These are phyloP conservation scores for Hypocrella siamensis DNA, from an alignment of 2,329 filamentous ascomycete species.

Conservation along the genomic window DNA sequence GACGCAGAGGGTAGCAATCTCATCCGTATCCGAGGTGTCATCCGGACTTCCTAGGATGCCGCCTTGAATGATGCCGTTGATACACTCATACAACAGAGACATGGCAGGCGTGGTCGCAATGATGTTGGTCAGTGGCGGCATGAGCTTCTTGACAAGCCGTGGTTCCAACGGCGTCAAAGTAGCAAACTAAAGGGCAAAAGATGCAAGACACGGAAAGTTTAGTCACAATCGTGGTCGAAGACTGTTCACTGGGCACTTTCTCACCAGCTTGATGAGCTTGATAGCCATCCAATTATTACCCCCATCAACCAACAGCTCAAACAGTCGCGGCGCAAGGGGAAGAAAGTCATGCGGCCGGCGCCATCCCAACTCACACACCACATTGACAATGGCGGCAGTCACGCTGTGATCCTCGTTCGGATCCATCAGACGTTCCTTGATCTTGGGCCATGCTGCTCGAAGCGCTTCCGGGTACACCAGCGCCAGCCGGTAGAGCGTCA, in stretches of 20 bases:
- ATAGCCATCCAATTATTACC: slow-evolving; percentile 99
- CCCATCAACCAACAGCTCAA: slow-evolving; percentile 80
- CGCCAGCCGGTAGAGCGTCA: slow-evolving; percentile 83
- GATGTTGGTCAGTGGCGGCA: slow-evolving; percentile 80
- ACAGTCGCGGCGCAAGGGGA: slow-evolving; percentile 76
- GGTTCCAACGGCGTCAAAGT: slow-evolving; percentile 87
- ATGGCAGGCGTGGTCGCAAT: slow-evolving; percentile 92
- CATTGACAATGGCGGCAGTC: slow-evolving; percentile 90
- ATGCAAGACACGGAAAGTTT: neutral
- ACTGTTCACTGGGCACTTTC: neutral
- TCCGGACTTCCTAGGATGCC: slow-evolving; percentile 78
- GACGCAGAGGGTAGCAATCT: slow-evolving; percentile 84
- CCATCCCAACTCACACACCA: slow-evolving; percentile 92
- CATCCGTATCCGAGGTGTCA: slow-evolving; percentile 67
- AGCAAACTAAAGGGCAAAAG: slow-evolving; percentile 51
- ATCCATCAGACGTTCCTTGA: slow-evolving; percentile 87
- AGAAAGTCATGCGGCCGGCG: slow-evolving; percentile 86
- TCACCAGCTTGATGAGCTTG: slow-evolving; percentile 88
- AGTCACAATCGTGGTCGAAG: slow-evolving; percentile 13
- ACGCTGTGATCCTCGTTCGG: slow-evolving; percentile 82
- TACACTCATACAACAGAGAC: slow-evolving; percentile 97
- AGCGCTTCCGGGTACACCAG: slow-evolving; percentile 94
- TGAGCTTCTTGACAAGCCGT: slow-evolving; percentile 74
- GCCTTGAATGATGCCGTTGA: slow-evolving; percentile 95
- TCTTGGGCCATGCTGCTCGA: slow-evolving; percentile 87